Percentiles rank a stretch among this genome's conserved stretches.
Conservation (phyloP, 257 asterid genomes). For the Nicotiana tabacum region DNA sequence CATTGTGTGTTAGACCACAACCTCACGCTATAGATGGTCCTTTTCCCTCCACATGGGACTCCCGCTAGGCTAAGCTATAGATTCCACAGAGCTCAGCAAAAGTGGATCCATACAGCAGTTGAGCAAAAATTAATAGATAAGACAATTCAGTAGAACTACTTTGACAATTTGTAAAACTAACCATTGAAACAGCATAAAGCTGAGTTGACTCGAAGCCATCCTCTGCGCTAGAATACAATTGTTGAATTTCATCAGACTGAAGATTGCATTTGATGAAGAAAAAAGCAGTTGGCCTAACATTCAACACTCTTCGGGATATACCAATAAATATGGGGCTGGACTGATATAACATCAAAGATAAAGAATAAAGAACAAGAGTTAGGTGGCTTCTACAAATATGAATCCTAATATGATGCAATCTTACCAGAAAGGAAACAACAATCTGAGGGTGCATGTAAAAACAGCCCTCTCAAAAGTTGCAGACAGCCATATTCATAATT, state of each 20-base stretch:
- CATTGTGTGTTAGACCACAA: not conserved
- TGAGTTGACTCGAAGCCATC: conserved; percentile 87
- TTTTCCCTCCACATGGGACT: not conserved
- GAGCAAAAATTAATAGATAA: not conserved
- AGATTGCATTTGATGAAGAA: conserved; percentile 80
- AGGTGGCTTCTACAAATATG: not conserved
- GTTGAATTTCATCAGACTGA: conserved; percentile 60
- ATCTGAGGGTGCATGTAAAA: not conserved
- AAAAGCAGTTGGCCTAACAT: conserved; percentile 90
- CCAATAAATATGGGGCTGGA: conserved; percentile 68
- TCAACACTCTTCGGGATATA: conserved; percentile 67
- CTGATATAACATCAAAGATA: conserved; percentile 39
- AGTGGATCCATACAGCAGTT: not conserved
- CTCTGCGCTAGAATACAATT: conserved; percentile 55
- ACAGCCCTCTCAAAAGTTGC: not conserved
- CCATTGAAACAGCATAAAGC: conserved; percentile 71
- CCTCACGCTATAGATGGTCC: not conserved
- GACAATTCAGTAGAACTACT: not conserved
- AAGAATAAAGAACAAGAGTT: not conserved
- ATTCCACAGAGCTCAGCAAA: not conserved
- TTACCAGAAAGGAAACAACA: not conserved
- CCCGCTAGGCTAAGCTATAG: not conserved
- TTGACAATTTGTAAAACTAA: conserved; percentile 23
- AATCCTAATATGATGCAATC: not conserved
- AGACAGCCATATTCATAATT: not conserved